phyloP scores from a whole-genome alignment of 2,329 filamentous ascomycete species.

The Cytospora paraplurivora region DNA sequence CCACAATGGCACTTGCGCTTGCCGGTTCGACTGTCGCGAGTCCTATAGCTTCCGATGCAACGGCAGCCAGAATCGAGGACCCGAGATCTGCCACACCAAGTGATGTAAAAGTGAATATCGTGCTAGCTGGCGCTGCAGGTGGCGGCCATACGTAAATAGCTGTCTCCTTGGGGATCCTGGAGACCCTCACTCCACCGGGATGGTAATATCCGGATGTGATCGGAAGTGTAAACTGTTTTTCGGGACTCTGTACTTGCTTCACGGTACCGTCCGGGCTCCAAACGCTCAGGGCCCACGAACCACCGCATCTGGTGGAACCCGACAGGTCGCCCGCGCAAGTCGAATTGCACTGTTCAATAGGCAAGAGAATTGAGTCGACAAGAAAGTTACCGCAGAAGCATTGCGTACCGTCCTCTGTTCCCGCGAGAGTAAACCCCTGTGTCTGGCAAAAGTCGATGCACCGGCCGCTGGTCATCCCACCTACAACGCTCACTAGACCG shows the following conservation, averaged over 20 bases:
- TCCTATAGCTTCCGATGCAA: slow-evolving; percentile 3
- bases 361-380: slow-evolving; percentile 43
- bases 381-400: slow-evolving; percentile 52
- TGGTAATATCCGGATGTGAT: neutral
- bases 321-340: slow-evolving; percentile 51
- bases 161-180: neutral
- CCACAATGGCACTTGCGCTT: slow-evolving; percentile 13
- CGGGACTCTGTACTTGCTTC: slow-evolving; percentile 5
- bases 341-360: slow-evolving; percentile 49
- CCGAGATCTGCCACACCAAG: slow-evolving; percentile 7
- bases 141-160: neutral
- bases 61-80: slow-evolving; percentile 1
- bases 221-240: neutral
- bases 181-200: neutral
- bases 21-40: slow-evolving; percentile 4
- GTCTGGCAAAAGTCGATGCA: slow-evolving; percentile 53
- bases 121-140: neutral
- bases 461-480: slow-evolving; percentile 25
- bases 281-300: slow-evolving; percentile 48
- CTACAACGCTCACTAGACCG: slow-evolving; percentile 4
- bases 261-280: slow-evolving; percentile 44
- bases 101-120: neutral
- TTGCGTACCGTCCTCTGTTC: slow-evolving; percentile 50
- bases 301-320: slow-evolving; percentile 51
- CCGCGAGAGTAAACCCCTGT: slow-evolving; percentile 48